Evolutionary conservation across 2,329 filamentous ascomycete species (phyloP), one percentile per base, ranked within the genome.

Genomic region (Falciphora oryzae): DNA sequence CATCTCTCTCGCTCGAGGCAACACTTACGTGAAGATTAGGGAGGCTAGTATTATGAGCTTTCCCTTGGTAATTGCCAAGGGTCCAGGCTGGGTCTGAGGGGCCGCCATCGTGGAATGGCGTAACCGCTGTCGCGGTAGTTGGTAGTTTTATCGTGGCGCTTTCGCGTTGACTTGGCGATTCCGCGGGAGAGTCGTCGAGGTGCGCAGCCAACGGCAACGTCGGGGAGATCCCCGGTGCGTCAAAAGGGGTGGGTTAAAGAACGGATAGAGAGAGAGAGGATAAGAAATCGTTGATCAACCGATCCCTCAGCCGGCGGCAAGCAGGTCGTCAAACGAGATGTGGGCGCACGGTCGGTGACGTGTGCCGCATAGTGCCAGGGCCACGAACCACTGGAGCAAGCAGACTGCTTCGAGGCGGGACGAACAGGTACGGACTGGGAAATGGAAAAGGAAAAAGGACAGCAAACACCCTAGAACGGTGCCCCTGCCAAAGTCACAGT

Each of bases 1-100:
- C 22, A 6, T 44, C 38, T 35, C n/a, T 13, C 53, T 2, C 13
- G 29, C 2, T 25, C 25, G 25, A 31, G 2, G 14, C 6, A 27
- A 32, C 3, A 69, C 77, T 64, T 73, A 80, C 79, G 76, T 79
- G 50, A 79, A 67, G 31, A 69, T 65, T 29, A 80, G 67, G 11
- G 75, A 78, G 11, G 75, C 57, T 5, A 72, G 65, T 57, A 78
- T 22, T 11, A 80, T 66, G 25, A 79, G 56, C 65, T 74, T 76
- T 31, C 66, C 64, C 65, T 73, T 77, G 59, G 76, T 79, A 59
- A 77, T 64, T 68, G 70, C 70, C 59, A 76, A 72, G 10, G 69
- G 35, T 67, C 68, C 67, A 22, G 64, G 66, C 50, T 68, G 66
- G 35, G 65, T 62, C 3, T 69, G 63, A 50, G 69, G 60, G 50